Base-by-base conservation (phyloP, 2,329 filamentous ascomycete species). In the Pseudogymnoascus sp. region DNA sequence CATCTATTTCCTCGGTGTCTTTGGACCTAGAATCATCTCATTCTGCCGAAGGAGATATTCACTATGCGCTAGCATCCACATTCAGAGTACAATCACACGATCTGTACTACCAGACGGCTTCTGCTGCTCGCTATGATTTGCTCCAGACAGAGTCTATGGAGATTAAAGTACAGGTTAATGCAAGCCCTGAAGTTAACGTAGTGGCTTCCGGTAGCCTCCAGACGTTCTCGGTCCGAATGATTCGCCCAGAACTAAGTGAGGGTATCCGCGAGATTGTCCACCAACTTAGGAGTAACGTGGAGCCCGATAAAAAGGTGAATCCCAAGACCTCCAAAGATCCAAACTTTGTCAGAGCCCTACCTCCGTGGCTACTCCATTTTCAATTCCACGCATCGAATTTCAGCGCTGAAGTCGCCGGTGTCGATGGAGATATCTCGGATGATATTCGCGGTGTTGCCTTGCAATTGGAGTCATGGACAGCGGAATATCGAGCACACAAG, bases 1-100 rank as follows among this genome's bases (percentile, higher is more conserved):
- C 91, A 1, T 94, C 92, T 2, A 90, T 96, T 9, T 97, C 95
- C 0, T 96, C 93, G 0, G 85, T 97, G 37, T 96, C 93, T 0
- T 77, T 97, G 20, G 94, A 99, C 69, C 82, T 96, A 57, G 94
- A 99, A 70, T 96, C 94, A 0, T 96, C 92, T n/a, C 94, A 99
- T 74, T 94, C 91, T 2, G 80, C 88, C 0, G 84, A 90, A 36
- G 89, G 89, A 62, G 89, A 95, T 35, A 77, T 92, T 3, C 89
- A 97, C 70, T 99, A 99, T 74, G 90, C 89, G 4, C 77, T 99
- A 1, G 86, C 86, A 12, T 91, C 92, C 0, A 88, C 89, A 3
- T 86, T 95, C 71, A 83, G 94, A 50, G 78, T 97, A 62, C 87
- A 93, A 64, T 89, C 90, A 0, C 92, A 97, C 71, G 85, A 91